Evolutionary conservation across 1,284 basidiomycete species (phyloP).

Genomic region (Boletus mariae): DNA sequence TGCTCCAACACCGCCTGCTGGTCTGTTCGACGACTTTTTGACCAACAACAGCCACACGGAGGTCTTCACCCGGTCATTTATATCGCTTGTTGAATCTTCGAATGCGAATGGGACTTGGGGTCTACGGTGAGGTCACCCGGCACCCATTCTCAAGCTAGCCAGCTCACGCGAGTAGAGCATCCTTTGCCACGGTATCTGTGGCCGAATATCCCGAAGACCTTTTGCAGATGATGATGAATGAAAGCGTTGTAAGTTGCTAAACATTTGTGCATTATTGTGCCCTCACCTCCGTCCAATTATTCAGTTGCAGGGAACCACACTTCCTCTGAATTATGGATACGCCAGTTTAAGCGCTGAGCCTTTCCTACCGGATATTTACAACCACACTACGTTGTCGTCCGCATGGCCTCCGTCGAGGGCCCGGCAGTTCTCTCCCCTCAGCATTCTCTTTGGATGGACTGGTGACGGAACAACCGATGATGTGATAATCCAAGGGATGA

Average conservation of each 20-base stretch:
- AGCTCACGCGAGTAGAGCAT: slow-evolving; percentile 10
- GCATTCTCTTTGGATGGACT: slow-evolving; percentile 48
- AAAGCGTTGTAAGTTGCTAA: slow-evolving; percentile 15
- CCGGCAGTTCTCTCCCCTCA: slow-evolving; percentile 42
- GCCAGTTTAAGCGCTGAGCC: slow-evolving; percentile 56
- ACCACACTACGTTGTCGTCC: slow-evolving; percentile 38
- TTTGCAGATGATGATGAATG: slow-evolving; percentile 16
- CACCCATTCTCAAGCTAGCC: neutral
- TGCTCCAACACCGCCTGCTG: slow-evolving; percentile 37
- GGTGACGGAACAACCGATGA: slow-evolving; percentile 35
- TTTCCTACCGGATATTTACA: slow-evolving; percentile 45
- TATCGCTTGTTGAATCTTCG: slow-evolving; percentile 31
- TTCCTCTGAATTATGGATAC: slow-evolving; percentile 24
- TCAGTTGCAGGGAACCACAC: slow-evolving; percentile 16
- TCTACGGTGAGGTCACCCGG: slow-evolving; percentile 17
- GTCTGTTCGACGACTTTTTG: slow-evolving; percentile 43
- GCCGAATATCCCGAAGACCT: slow-evolving; percentile 18
- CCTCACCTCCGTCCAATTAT: neutral
- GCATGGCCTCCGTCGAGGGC: slow-evolving; percentile 51
- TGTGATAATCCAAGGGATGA: slow-evolving; percentile 39
- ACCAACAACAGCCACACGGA: slow-evolving; percentile 27
- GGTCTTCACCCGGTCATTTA: slow-evolving; percentile 36
- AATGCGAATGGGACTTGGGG: slow-evolving; percentile 17
- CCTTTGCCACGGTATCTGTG: slow-evolving; percentile 25
- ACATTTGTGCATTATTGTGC: neutral